Conservation (phyloP, 2,329 filamentous ascomycete species). For the Periconia sp. region DNA sequence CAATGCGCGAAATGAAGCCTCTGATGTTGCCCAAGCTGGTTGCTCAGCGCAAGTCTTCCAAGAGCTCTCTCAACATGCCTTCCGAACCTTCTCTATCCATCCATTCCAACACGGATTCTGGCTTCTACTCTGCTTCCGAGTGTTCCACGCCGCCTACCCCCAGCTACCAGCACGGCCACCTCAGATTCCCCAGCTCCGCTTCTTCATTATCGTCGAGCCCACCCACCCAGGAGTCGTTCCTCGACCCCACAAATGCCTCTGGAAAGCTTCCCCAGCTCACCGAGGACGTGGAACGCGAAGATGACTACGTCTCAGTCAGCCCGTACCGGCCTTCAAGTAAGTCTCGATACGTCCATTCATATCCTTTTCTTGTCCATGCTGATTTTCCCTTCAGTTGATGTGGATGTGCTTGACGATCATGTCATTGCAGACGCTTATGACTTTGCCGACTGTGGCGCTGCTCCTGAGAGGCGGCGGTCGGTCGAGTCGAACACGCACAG, state of each 20-base stretch:
- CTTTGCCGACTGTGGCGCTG: constrained; percentile 61
- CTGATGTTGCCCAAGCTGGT: constrained; percentile 42
- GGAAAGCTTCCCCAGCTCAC: constrained; percentile 79
- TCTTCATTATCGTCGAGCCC: constrained; percentile 70
- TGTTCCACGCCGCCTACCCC: constrained; percentile 70
- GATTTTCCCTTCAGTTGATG: constrained; percentile 55
- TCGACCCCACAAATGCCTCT: constrained; percentile 60
- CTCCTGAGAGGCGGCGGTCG: constrained; percentile 59
- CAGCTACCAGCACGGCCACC: constrained; percentile 68
- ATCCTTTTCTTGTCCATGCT: constrained; percentile 16
- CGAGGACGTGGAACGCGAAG: constrained; percentile 76
- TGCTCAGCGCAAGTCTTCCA: constrained; percentile 40
- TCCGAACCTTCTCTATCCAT: constrained; percentile 34
- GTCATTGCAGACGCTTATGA: constrained; percentile 63
- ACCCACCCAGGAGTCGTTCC: constrained; percentile 50
- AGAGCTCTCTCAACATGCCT: constrained; percentile 36
- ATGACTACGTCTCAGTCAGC: constrained; percentile 55
- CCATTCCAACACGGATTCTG: constrained; percentile 39
- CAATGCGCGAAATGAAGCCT: constrained; percentile 45
- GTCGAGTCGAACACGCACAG: constrained; percentile 63
- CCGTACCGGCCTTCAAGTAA: constrained; percentile 68
- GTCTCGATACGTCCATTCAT: constrained; percentile 40
- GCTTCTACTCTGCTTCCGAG: constrained; percentile 61
- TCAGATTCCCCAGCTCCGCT: constrained; percentile 70
- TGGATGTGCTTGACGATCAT: constrained; percentile 52